Evolutionary conservation across 805 yeast species (phyloP).

Genomic region (Metschnikowia kofuensis): DNA sequence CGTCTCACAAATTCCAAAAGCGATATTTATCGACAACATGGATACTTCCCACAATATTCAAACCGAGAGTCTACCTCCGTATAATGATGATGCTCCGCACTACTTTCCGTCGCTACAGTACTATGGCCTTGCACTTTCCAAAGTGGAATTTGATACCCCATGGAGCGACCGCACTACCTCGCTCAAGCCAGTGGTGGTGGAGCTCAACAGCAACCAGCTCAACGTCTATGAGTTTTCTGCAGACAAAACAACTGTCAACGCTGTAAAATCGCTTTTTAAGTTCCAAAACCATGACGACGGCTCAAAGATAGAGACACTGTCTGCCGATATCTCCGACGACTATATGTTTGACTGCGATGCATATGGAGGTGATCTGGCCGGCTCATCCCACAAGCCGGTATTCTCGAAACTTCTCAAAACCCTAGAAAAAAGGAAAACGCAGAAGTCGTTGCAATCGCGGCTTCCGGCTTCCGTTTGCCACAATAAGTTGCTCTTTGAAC

Average conservation of each 20-base stretch:
- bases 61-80: constrained; percentile 8
- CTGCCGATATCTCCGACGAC: constrained; percentile 9
- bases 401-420: constrained; percentile 21
- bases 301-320: neutral
- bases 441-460: constrained; percentile 14
- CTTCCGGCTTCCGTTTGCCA: constrained; percentile 22
- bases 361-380: constrained; percentile 23
- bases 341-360: constrained; percentile 31
- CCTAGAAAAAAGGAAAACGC: constrained; percentile 15
- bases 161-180: constrained; percentile 26
- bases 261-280: constrained; percentile 31
- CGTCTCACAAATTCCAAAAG: neutral
- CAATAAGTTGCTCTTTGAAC: constrained; percentile 40
- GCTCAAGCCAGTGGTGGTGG: constrained; percentile 39
- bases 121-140: constrained; percentile 32
- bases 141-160: constrained; percentile 38
- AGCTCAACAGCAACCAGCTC: constrained; percentile 40
- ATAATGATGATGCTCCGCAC: constrained; percentile 25
- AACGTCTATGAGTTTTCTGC: constrained; percentile 28
- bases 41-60: too few relatives aligned
- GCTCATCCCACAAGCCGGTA: constrained; percentile 4
- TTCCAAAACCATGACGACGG: constrained; percentile 25
- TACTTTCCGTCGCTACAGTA: constrained; percentile 32
- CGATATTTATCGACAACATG: too few relatives aligned
- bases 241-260: constrained; percentile 19